A percentile compares a stretch with the other conserved stretches of the same genome.
Evolutionary conservation across 176 grass and related monocot species (phyloP).

Genomic region (Avena insularis): DNA sequence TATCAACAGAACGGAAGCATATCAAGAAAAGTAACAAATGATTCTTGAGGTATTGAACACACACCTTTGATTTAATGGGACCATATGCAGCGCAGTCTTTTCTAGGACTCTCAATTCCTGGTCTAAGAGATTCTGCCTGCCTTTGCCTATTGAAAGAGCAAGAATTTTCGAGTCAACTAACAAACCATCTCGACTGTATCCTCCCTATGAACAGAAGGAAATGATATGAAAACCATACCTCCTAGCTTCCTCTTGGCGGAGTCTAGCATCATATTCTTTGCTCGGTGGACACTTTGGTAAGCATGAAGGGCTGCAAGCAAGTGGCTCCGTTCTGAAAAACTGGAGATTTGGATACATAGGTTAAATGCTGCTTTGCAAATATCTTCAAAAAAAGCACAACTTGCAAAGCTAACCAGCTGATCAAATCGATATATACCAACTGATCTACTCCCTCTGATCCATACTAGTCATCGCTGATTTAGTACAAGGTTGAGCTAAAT

Average conservation of each 20-base stretch:
- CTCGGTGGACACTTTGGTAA: constrained; percentile 85
- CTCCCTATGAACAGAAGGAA: constrained; percentile 18
- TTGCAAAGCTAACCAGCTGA: background rate
- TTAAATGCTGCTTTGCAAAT: constrained; percentile 6
- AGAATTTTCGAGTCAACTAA: background rate
- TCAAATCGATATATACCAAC: constrained; percentile 2
- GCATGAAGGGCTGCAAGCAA: constrained; percentile 70
- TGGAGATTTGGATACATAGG: constrained; percentile 40
- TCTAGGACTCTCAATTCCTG: constrained; percentile 47
- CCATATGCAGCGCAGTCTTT: constrained; percentile 26
- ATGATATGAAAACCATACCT: constrained; percentile 41
- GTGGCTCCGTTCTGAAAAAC: constrained; percentile 76
- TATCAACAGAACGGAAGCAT: background rate
- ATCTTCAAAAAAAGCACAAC: background rate
- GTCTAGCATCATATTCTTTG: constrained; percentile 82
- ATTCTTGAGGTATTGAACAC: background rate
- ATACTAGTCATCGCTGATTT: no score
- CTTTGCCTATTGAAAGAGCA: constrained; percentile 58
- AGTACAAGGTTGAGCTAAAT: no score
- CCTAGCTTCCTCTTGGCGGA: constrained; percentile 59
- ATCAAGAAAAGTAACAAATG: background rate
- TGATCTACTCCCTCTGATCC: background rate
- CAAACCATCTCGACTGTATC: background rate
- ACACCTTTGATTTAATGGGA: constrained; percentile 49
- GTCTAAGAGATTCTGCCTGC: constrained; percentile 58